Evolutionary conservation across 768 basidiomycete genomes (phyloP).

Genomic region (Boletus sensibilis): DNA sequence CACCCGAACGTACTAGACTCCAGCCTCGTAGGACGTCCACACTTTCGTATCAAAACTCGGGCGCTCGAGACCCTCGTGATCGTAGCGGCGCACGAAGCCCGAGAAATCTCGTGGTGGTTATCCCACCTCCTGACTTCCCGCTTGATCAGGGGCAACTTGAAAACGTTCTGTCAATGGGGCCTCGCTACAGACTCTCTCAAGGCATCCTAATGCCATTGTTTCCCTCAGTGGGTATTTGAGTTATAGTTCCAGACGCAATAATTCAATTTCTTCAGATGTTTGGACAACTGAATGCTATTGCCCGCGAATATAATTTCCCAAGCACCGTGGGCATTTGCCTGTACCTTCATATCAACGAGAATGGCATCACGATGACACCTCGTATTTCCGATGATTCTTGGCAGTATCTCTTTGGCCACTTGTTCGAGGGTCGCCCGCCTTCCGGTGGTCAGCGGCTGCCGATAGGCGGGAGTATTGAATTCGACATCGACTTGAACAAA

Average conservation of each 20-base stretch:
- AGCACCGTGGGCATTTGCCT: conserved; percentile 74
- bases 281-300: conserved; percentile 74
- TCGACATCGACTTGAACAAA: conserved; percentile 75
- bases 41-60: conserved; percentile 54
- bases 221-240: conserved; percentile 52
- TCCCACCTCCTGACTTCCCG: conserved; percentile 59
- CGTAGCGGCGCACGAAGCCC: conserved; percentile 37
- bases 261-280: conserved; percentile 52
- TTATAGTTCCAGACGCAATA: neutral
- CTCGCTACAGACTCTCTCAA: conserved; percentile 58
- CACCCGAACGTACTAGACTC: conserved; percentile 13
- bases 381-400: conserved; percentile 79
- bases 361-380: conserved; percentile 56
- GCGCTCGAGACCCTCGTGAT: conserved; percentile 44
- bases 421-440: conserved; percentile 45
- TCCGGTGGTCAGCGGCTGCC: conserved; percentile 43
- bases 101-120: conserved; percentile 62
- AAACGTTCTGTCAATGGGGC: conserved; percentile 56
- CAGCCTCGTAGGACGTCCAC: conserved; percentile 48
- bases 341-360: conserved; percentile 66
- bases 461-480: conserved; percentile 79
- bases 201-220: conserved; percentile 75
- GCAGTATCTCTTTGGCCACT: conserved; percentile 67
- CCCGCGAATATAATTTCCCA: conserved; percentile 79
- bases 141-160: conserved; percentile 60